Conservation (phyloP, 108 stramenopile genomes). For the Tribonema minus region DNA sequence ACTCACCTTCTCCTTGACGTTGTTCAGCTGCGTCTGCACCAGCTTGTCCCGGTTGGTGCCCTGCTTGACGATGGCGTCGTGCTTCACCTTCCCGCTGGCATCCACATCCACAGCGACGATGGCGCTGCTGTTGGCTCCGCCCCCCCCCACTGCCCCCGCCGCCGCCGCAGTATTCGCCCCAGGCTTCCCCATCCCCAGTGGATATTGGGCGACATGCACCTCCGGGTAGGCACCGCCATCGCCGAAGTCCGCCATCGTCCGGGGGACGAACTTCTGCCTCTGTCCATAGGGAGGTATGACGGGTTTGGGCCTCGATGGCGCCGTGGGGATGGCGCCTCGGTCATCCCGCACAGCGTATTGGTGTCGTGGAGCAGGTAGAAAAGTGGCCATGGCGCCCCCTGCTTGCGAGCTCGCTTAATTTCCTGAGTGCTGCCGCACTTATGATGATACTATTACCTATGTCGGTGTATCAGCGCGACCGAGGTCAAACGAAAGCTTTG, state of each 20-base stretch:
- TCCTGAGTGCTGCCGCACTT: too few species aligned
- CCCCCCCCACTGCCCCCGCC: neutral
- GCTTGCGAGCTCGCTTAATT: too few species aligned
- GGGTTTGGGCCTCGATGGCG: neutral
- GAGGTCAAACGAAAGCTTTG: too few species aligned
- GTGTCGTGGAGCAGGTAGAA: constrained; percentile 42
- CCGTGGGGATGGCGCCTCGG: neutral
- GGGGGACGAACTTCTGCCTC: constrained; percentile 78
- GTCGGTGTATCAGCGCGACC: too few species aligned
- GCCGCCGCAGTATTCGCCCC: neutral
- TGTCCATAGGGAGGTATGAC: constrained; percentile 44
- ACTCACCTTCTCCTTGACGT: constrained; percentile 74
- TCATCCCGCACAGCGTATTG: constrained; percentile 37
- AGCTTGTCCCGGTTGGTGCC: constrained; percentile 82
- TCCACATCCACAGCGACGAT: constrained; percentile 84
- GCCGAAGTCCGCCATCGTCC: constrained; percentile 78
- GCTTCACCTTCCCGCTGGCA: constrained; percentile 74
- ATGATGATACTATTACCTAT: too few species aligned
- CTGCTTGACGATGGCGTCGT: constrained; percentile 89
- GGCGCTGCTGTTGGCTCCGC: constrained; percentile 33
- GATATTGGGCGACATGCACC: constrained; percentile 96
- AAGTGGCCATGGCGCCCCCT: constrained; percentile 10
- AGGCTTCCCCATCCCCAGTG: constrained; percentile 88
- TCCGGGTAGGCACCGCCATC: constrained; percentile 98
- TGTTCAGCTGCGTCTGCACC: constrained; percentile 74